These are phyloP conservation scores for Lactifluus echinatus DNA, from an alignment of 768 basidiomycete genomes.

Conservation along the genomic window DNA sequence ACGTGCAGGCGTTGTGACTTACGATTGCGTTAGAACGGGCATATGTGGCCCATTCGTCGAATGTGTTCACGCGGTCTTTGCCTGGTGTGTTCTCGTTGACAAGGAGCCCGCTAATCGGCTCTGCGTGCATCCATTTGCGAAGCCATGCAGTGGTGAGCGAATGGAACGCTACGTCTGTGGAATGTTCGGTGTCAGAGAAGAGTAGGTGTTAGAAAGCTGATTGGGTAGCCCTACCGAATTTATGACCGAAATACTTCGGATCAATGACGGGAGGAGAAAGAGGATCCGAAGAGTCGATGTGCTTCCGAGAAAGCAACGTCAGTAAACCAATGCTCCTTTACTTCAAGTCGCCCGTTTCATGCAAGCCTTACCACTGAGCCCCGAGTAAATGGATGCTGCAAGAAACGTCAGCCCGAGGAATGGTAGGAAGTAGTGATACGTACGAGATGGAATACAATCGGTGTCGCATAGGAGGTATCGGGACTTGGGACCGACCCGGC, in stretches of 20 bases:
- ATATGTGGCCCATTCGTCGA: constrained; percentile 17
- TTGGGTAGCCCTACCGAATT: constrained; percentile 9
- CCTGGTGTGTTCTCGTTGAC: constrained; percentile 13
- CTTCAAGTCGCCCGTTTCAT: neutral
- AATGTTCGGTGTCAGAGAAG: constrained; percentile 3
- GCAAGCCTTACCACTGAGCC: constrained; percentile 12
- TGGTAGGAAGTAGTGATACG: neutral
- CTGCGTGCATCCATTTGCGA: constrained; percentile 19
- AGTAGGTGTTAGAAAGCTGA: neutral
- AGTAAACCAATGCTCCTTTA: neutral
- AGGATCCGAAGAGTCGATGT: constrained; percentile 29
- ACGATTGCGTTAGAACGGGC: constrained; percentile 17
- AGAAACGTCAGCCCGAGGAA: neutral
- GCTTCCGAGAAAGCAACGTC: constrained; percentile 2
- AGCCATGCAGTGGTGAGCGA: constrained; percentile 23
- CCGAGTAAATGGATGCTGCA: constrained; percentile 14
- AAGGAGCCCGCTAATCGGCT: constrained; percentile 11
- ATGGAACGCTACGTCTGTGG: constrained; percentile 27
- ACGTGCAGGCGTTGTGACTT: neutral
- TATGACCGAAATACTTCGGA: constrained; percentile 31
- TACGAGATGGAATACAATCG: constrained; percentile 20
- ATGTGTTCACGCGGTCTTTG: constrained; percentile 4
- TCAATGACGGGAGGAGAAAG: constrained; percentile 34
- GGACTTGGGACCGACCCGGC: constrained; percentile 5
- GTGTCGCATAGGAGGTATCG: constrained; percentile 16